Evolutionary conservation across 176 grass and related monocot species (phyloP).

Genomic region (Oryza meridionalis): DNA sequence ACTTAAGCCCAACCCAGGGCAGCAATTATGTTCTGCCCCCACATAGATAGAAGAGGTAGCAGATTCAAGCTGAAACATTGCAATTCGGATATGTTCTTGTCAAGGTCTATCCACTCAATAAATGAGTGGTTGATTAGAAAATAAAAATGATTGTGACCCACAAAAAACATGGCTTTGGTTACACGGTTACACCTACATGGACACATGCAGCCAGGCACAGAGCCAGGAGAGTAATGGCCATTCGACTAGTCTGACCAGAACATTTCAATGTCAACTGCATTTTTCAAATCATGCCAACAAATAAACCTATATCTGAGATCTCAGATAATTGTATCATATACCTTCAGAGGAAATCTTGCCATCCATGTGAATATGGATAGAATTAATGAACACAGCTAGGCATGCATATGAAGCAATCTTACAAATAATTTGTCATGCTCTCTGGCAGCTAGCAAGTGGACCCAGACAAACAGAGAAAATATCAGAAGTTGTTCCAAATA

Average conservation of each 20-base stretch:
- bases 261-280: slow-evolving; percentile 14
- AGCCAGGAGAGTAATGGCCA: background rate
- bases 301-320: slow-evolving; percentile 17
- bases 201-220: slow-evolving; percentile 35
- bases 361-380: slow-evolving; percentile 31
- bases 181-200: slow-evolving; percentile 23
- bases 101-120: slow-evolving; percentile 40
- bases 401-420: background rate
- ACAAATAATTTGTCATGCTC: slow-evolving; percentile 14
- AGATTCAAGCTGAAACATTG: slow-evolving; percentile 19
- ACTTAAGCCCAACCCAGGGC: slow-evolving; percentile 10
- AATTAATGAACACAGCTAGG: slow-evolving; percentile 21
- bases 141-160: slow-evolving; percentile 35
- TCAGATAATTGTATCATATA: slow-evolving; percentile 30
- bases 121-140: slow-evolving; percentile 17
- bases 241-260: slow-evolving; percentile 9
- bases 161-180: slow-evolving; percentile 31
- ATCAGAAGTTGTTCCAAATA: background rate
- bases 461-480: background rate
- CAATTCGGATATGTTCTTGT: background rate
- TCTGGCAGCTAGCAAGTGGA: background rate
- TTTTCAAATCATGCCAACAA: slow-evolving; percentile 7
- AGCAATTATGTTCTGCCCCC: slow-evolving; percentile 28
- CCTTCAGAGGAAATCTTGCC: background rate
- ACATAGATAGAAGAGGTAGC: slow-evolving; percentile 9